These are phyloP conservation scores for Euphrasia confusa DNA, from an alignment of 257 asterid genomes.

Conservation along the genomic window DNA sequence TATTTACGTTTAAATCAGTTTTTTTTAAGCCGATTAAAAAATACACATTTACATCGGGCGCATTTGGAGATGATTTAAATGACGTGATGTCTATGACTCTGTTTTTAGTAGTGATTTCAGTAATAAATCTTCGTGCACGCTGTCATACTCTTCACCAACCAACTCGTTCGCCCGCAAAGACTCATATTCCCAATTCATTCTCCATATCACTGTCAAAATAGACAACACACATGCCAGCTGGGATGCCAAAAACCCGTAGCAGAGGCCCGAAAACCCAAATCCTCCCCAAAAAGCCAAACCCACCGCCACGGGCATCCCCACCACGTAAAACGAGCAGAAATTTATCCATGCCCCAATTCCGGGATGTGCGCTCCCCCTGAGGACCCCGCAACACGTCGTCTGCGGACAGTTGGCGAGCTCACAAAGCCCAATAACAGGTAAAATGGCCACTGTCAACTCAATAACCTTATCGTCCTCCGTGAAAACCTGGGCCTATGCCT, in stretches of 20 bases:
- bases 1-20: too few relatives aligned
- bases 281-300: slow-evolving; percentile 61
- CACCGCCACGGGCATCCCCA: slow-evolving; percentile 87
- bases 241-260: slow-evolving; percentile 89
- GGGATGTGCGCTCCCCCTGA: slow-evolving; percentile 86
- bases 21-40: too few relatives aligned
- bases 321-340: slow-evolving; percentile 73
- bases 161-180: slow-evolving; percentile 62
- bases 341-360: slow-evolving; percentile 71
- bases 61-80: too few relatives aligned
- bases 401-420: slow-evolving; percentile 96
- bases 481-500: slow-evolving; percentile 68
- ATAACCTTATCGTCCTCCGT: slow-evolving; percentile 67
- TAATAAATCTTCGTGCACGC: slow-evolving; percentile 36
- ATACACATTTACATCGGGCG: too few relatives aligned
- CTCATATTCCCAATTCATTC: slow-evolving; percentile 76
- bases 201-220: slow-evolving; percentile 53
- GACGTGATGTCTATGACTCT: too few relatives aligned
- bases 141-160: slow-evolving; percentile 50
- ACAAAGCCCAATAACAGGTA: slow-evolving; percentile 87
- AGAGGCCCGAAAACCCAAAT: slow-evolving; percentile 73
- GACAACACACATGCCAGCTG: slow-evolving; percentile 71
- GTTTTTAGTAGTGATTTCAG: too few relatives aligned
- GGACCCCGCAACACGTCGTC: slow-evolving; percentile 87
- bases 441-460: slow-evolving; percentile 51